phyloP scores from a whole-genome alignment of 2,329 filamentous ascomycete species.

The Exophiala sp. region DNA sequence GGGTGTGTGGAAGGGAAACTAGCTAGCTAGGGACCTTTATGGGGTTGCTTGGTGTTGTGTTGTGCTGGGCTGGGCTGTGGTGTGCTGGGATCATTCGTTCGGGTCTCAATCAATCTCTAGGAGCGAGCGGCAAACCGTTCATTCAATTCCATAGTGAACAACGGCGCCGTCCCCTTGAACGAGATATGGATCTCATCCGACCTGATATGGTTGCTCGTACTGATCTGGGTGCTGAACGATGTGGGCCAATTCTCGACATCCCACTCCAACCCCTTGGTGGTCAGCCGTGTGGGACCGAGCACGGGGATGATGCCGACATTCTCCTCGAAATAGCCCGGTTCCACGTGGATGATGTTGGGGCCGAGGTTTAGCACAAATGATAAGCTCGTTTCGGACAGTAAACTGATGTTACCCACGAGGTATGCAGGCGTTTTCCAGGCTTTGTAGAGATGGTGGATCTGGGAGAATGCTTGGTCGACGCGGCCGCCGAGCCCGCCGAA shows the following conservation, averaged over 20 bases:
- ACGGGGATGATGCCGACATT: conserved; percentile 84
- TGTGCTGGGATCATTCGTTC: no score
- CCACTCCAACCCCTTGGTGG: conserved; percentile 79
- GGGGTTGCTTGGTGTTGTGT: no score
- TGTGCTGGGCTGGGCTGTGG: no score
- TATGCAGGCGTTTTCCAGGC: conserved; percentile 39
- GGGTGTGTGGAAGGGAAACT: no score
- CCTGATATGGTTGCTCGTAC: conserved; percentile 74
- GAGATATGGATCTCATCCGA: conserved; percentile 53
- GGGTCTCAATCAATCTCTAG: no score
- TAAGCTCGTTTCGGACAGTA: conserved; percentile 74
- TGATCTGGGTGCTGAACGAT: conserved; percentile 64
- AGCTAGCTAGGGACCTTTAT: no score
- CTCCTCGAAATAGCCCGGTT: conserved; percentile 54
- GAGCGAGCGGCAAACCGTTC: neutral
- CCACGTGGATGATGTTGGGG: conserved; percentile 53
- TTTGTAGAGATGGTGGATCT: conserved; percentile 74
- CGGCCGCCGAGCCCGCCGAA: conserved; percentile 82
- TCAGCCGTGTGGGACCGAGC: conserved; percentile 70
- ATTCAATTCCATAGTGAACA: conserved; percentile 67
- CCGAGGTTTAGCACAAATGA: conserved; percentile 72
- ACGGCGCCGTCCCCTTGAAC: conserved; percentile 48
- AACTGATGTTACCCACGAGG: conserved; percentile 58
- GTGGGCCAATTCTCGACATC: conserved; percentile 79
- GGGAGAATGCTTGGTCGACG: conserved; percentile 84